Evolutionary conservation across 768 basidiomycete species (phyloP).

Genomic region (Postia placenta): DNA sequence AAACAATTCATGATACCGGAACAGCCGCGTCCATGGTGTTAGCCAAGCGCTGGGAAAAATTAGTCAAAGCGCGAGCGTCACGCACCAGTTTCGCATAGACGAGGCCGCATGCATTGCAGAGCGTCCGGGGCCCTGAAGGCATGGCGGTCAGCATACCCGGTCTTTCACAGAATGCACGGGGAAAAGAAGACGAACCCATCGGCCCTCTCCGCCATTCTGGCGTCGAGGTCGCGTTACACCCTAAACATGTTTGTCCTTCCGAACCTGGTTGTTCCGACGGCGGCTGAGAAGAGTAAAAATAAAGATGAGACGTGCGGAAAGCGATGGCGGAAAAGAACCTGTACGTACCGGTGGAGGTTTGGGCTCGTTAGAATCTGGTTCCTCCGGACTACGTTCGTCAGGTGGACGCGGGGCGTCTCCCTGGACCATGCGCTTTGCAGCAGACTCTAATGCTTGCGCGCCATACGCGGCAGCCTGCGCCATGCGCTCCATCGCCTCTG

Average conservation of each 20-base stretch:
- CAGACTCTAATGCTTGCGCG: slow-evolving; percentile 38
- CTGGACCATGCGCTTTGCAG: slow-evolving; percentile 9
- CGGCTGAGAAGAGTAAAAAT: neutral
- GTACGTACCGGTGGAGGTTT: slow-evolving; percentile 22
- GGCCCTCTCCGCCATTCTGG: slow-evolving; percentile 86
- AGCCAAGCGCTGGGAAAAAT: neutral
- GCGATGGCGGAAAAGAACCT: too few species aligned
- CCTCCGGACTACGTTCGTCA: slow-evolving; percentile 18
- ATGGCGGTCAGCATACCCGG: too few species aligned
- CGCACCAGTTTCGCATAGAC: slow-evolving; percentile 83
- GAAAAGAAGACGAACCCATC: slow-evolving; percentile 50
- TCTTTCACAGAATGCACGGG: too few species aligned
- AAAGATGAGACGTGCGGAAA: too few species aligned
- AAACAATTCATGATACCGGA: too few species aligned
- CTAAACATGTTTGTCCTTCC: slow-evolving; percentile 73
- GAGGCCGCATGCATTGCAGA: slow-evolving; percentile 83
- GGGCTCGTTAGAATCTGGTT: slow-evolving; percentile 17
- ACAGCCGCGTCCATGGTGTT: neutral
- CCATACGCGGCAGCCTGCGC: slow-evolving; percentile 37
- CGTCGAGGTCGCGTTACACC: slow-evolving; percentile 78
- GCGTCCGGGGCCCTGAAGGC: slow-evolving; percentile 62
- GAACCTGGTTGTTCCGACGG: slow-evolving; percentile 19
- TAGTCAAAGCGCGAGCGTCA: slow-evolving; percentile 1
- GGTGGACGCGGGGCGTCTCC: slow-evolving; percentile 15
- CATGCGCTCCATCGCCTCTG: slow-evolving; percentile 37